Evolutionary conservation across 192 early-diverging fungal genomes (phyloP).

Genomic region (Gamsiella multidivaricata): DNA sequence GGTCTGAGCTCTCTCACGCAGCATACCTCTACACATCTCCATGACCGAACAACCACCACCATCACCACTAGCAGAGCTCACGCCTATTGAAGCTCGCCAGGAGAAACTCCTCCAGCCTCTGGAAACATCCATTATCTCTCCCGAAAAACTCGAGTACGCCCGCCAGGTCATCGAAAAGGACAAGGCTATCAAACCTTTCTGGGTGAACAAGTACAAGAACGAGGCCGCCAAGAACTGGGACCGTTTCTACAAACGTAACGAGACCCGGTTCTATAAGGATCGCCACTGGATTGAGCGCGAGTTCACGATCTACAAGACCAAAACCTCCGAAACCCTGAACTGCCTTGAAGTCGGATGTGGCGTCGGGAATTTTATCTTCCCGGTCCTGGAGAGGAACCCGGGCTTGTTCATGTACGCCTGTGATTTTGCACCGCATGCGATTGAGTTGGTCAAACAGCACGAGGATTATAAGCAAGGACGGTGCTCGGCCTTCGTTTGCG

Average conservation of each 20-base stretch:
- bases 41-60: slow-evolving; percentile 12
- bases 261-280: slow-evolving; percentile 97
- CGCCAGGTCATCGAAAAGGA: slow-evolving; percentile 70
- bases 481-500: slow-evolving; percentile 95
- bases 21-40: neutral
- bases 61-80: neutral
- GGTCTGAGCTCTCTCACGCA: neutral
- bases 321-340: neutral
- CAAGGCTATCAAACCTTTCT: slow-evolving; percentile 75
- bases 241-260: slow-evolving; percentile 86
- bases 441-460: slow-evolving; percentile 89
- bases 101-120: slow-evolving; percentile 33
- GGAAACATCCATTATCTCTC: slow-evolving; percentile 16
- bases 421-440: slow-evolving; percentile 92
- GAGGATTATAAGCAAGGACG: slow-evolving; percentile 75
- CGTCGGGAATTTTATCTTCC: slow-evolving; percentile 96
- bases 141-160: slow-evolving; percentile 64
- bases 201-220: slow-evolving; percentile 82
- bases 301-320: slow-evolving; percentile 73
- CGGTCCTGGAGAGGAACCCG: slow-evolving; percentile 84
- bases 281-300: slow-evolving; percentile 97
- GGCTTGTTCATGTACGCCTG: slow-evolving; percentile 90
- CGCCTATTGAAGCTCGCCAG: slow-evolving; percentile 42
- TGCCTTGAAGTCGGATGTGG: slow-evolving; percentile 96
- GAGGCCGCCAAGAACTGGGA: slow-evolving; percentile 87